A percentile compares a stretch with the other conserved stretches of the same genome.
These are phyloP conservation scores for Nemania diffusa DNA, from an alignment of 2,329 filamentous ascomycete genomes.

Conservation along the genomic window DNA sequence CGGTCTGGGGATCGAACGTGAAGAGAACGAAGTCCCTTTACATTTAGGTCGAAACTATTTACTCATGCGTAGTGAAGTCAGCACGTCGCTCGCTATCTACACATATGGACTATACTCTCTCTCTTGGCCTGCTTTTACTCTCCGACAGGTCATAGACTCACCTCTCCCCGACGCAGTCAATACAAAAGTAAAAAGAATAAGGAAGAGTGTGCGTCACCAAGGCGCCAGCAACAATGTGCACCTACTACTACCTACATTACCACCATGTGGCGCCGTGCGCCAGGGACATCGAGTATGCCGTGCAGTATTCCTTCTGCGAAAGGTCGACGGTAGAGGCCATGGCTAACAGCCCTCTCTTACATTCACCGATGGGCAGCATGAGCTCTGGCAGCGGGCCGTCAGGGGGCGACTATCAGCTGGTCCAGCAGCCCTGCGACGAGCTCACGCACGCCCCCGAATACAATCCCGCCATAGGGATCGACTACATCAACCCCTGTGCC, in stretches of 20 bases:
- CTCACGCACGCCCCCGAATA: slow-evolving; percentile 47
- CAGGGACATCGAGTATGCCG: slow-evolving; percentile 53
- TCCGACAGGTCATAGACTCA: background rate
- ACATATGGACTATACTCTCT: background rate
- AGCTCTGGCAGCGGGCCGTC: background rate
- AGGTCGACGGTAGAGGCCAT: slow-evolving; percentile 48
- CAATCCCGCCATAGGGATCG: slow-evolving; percentile 43
- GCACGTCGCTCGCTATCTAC: background rate
- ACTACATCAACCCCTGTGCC: slow-evolving; percentile 55
- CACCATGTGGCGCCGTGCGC: slow-evolving; percentile 60
- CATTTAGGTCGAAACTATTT: background rate
- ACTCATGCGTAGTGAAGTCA: background rate
- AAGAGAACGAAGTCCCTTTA: background rate
- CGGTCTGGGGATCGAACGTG: background rate
- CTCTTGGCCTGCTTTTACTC: background rate
- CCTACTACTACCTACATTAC: slow-evolving; percentile 62
- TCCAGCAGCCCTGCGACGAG: slow-evolving; percentile 47
- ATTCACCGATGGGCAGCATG: background rate
- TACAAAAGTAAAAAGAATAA: background rate
- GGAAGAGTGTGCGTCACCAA: background rate
- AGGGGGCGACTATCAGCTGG: background rate
- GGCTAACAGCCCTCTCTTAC: slow-evolving; percentile 26
- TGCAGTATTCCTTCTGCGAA: slow-evolving; percentile 58
- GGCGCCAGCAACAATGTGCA: slow-evolving; percentile 56
- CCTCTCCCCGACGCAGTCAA: background rate